Evolutionary conservation across 2,329 filamentous ascomycete genomes (phyloP), one percentile per base, ranked within the genome.

Genomic region (Helicocarpus griseus): DNA sequence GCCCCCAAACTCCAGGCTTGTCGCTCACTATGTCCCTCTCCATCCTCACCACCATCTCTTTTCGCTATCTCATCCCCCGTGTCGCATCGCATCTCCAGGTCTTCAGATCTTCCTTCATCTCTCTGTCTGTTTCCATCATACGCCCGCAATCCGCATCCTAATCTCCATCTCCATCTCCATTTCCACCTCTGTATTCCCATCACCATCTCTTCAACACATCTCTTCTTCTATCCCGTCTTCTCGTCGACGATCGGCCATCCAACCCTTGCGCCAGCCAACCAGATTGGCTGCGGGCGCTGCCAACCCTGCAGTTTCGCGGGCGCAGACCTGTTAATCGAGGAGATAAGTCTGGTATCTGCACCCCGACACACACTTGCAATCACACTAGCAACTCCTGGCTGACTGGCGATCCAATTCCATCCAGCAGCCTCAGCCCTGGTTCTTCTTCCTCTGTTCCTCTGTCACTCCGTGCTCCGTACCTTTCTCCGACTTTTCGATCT

Each of bases 401-500:
- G 22, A 28, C 21, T 26, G 19, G 41, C 41, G 14, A 29, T 28
- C 24, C 41, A 29, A 5, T 26, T 22, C 41, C 7, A 29, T 28
- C 24, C 41, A 29, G 7, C 41, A 44, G 24, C 24, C 24, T 44
- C 13, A 8, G 41, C 24, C 24, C 41, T 44, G 40, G 14, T 24
- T 8, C 19, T n/a, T 44, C 19, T 22, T 14, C 7, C 14, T 14
- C 9, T 44, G 41, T 24, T 22, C 38, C 38, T 19, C 21, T 21
- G 39, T 40, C 17, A 7, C 29, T 31, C 29, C 29, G 29, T 31
- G n/a, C n/a, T n/a, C 8, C 24, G 40, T 44, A 29, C 24, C 22
- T 44, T 28, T 44, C 41, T 44, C 41, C 41, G 41, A 29, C 24
- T n/a, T 31, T 44, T 44, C 41, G 41, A 44, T 29, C 41, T 44